These are phyloP conservation scores for Solanum hybrid DNA, from an alignment of 305 asterid species.

Conservation along the genomic window DNA sequence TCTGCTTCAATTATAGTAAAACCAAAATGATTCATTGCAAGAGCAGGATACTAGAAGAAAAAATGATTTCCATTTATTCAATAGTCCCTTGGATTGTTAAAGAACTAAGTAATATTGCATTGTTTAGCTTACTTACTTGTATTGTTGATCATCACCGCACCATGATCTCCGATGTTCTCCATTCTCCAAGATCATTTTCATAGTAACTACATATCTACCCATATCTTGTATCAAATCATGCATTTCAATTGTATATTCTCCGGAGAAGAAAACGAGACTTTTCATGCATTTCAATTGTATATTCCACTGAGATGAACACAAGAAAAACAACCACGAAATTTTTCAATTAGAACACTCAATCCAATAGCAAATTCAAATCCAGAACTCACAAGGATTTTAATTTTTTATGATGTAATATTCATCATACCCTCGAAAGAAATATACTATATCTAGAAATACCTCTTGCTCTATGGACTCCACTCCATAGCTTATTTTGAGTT, in stretches of 20 bases:
- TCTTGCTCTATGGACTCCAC: neutral
- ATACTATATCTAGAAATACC: neutral
- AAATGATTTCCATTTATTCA: neutral
- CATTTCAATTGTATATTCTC: neutral
- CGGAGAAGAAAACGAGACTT: neutral
- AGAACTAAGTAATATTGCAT: neutral
- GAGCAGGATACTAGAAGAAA: neutral
- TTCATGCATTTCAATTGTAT: neutral
- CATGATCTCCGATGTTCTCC: neutral
- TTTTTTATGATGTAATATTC: neutral
- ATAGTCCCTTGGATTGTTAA: neutral
- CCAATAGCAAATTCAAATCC: neutral
- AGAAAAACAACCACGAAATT: neutral
- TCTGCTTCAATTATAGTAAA: neutral
- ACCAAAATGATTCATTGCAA: neutral
- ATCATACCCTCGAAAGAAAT: neutral
- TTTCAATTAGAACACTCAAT: neutral
- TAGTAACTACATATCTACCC: neutral
- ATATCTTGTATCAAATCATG: neutral
- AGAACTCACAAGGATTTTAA: neutral
- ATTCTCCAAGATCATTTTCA: neutral
- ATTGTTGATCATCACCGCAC: neutral
- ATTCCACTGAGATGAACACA: neutral
- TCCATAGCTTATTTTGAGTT: neutral
- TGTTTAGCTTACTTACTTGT: neutral